These are phyloP conservation scores for Dioszegia aurantiaca DNA, from an alignment of 768 basidiomycete species.

Conservation along the genomic window DNA sequence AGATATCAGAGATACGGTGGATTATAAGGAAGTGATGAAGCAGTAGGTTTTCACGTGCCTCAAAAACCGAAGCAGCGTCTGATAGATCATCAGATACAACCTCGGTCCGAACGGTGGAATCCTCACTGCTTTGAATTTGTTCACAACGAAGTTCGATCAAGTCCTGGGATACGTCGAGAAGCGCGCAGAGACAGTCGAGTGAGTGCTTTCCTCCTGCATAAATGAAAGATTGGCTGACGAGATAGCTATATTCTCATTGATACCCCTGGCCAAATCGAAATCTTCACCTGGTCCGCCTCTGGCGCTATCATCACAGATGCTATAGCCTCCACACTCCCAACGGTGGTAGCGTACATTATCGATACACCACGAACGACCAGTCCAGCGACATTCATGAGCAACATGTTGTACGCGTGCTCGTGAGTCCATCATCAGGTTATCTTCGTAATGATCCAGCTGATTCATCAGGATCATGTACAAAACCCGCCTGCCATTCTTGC, in stretches of 20 bases:
- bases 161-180: conserved; percentile 89
- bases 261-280: conserved; percentile 98
- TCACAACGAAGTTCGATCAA: conserved; percentile 98
- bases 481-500: conserved; percentile 91
- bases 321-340: conserved; percentile 84
- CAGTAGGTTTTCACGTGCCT: conserved; percentile 64
- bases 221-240: not conserved
- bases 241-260: conserved; percentile 87
- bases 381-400: conserved; percentile 98
- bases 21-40: conserved; percentile 99
- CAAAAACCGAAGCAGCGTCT: conserved; percentile 2
- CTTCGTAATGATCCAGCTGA: not conserved
- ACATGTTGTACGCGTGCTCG: conserved; percentile 99
- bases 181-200: conserved; percentile 83
- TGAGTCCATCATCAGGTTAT: conserved; percentile 49
- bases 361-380: conserved; percentile 87
- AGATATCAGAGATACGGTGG: conserved; percentile 94
- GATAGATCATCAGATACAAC: conserved; percentile 68
- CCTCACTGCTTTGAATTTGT: conserved; percentile 90
- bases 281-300: conserved; percentile 99
- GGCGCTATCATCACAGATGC: conserved; percentile 98
- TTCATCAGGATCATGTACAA: conserved; percentile 84
- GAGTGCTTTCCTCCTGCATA: conserved; percentile 47
- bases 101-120: conserved; percentile 98
- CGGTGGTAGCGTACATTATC: conserved; percentile 93